These are phyloP conservation scores for Apostasia shenzhenica DNA, from an alignment of 106 monocot species.

Conservation along the genomic window DNA sequence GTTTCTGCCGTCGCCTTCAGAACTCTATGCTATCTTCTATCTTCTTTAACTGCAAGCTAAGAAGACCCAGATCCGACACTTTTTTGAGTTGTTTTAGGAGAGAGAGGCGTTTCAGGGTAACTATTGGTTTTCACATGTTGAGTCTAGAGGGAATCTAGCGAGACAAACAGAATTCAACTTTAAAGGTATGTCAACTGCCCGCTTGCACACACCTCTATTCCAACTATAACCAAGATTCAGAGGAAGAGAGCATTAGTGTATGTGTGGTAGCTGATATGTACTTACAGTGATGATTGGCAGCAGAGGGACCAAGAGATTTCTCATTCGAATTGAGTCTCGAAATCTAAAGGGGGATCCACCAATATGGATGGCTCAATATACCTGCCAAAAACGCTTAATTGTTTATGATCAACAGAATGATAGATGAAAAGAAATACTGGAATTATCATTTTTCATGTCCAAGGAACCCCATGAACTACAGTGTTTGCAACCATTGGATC, in stretches of 20 bases:
- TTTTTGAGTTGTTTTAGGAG: too few species aligned
- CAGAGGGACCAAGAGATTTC: constrained; percentile 76
- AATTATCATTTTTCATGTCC: constrained; percentile 49
- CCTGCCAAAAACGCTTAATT: constrained; percentile 20
- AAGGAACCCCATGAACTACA: constrained; percentile 59
- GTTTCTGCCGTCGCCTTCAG: constrained; percentile 49
- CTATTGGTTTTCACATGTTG: too few species aligned
- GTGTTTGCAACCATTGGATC: constrained; percentile 47
- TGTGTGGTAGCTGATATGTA: too few species aligned
- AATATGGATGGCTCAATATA: constrained; percentile 77
- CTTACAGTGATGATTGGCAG: constrained; percentile 83
- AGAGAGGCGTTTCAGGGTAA: too few species aligned
- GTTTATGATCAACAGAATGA: background rate
- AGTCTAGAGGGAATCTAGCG: too few species aligned
- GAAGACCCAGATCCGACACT: too few species aligned
- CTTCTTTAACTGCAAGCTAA: constrained; percentile 59
- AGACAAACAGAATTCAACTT: too few species aligned
- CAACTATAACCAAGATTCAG: background rate
- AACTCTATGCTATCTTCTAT: constrained; percentile 78
- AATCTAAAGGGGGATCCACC: constrained; percentile 67
- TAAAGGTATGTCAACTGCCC: too few species aligned
- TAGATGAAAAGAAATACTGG: background rate
- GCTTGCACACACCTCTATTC: too few species aligned
- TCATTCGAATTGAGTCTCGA: constrained; percentile 79
- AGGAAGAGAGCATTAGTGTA: background rate